These are phyloP conservation scores for Leishmania martiniquensis DNA, from an alignment of 208 protist species.

Conservation along the genomic window DNA sequence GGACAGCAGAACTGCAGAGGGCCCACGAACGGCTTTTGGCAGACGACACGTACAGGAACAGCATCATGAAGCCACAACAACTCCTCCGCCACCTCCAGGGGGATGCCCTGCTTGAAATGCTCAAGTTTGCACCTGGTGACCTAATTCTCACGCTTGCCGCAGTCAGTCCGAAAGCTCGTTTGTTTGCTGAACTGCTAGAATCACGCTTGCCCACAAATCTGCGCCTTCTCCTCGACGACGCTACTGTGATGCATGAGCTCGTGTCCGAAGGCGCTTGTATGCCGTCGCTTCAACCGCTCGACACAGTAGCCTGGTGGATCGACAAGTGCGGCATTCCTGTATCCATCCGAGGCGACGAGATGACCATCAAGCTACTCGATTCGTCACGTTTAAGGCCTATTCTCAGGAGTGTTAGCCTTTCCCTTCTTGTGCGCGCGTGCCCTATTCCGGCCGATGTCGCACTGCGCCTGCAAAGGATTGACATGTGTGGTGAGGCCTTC, in stretches of 20 bases:
- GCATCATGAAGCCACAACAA: slow-evolving; percentile 8
- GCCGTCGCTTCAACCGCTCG: background rate
- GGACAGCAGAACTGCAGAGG: slow-evolving; percentile 1
- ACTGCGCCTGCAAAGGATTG: background rate
- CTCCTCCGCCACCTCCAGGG: slow-evolving; percentile 3
- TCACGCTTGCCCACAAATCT: background rate
- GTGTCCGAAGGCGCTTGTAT: background rate
- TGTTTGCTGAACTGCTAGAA: slow-evolving; percentile 14
- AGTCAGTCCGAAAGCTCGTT: slow-evolving; percentile 7
- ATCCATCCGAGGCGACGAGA: background rate
- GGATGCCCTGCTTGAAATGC: slow-evolving; percentile 7
- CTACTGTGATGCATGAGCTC: slow-evolving; percentile 16
- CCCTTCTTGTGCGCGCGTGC: slow-evolving; percentile 1
- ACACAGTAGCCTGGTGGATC: slow-evolving; percentile 10
- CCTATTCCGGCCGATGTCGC: slow-evolving; percentile 1
- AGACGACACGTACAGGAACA: slow-evolving; percentile 6
- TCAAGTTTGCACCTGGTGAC: slow-evolving; percentile 7
- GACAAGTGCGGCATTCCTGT: slow-evolving; percentile 13
- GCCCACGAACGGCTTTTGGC: slow-evolving; percentile 7
- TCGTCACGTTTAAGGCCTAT: background rate
- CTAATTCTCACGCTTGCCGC: slow-evolving; percentile 3
- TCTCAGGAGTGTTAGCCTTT: slow-evolving; percentile 5
- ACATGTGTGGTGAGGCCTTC: slow-evolving; percentile 17
- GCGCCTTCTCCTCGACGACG: slow-evolving; percentile 1
- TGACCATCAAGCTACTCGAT: background rate